Evolutionary conservation across 352 stramenopile species (phyloP).

Genomic region (Globisporangium camurandrum): DNA sequence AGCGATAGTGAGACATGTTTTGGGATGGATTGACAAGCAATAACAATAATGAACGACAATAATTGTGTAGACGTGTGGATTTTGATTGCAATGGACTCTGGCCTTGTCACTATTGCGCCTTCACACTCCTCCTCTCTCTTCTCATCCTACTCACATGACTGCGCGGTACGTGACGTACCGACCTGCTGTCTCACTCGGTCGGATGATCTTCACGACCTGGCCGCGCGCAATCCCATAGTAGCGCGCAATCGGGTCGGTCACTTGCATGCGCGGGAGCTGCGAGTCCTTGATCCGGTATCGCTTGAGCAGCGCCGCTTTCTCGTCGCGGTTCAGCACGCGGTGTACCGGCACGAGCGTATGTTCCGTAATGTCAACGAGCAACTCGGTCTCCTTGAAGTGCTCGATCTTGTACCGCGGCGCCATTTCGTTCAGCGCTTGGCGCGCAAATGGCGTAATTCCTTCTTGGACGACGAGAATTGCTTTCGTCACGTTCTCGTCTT

Average conservation of each 20-base stretch:
- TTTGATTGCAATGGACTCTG: too few species aligned
- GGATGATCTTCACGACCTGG: constrained; percentile 99
- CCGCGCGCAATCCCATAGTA: constrained; percentile 96
- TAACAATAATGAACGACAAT: too few species aligned
- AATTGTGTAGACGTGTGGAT: too few species aligned
- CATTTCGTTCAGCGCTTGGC: constrained; percentile 95
- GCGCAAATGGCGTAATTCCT: constrained; percentile 96
- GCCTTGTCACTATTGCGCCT: background rate
- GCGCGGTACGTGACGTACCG: constrained; percentile 99
- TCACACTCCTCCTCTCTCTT: background rate
- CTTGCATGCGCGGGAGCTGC: constrained; percentile 98
- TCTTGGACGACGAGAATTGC: constrained; percentile 96
- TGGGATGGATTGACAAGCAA: too few species aligned
- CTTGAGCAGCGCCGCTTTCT: constrained; percentile 98
- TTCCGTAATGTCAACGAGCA: constrained; percentile 99
- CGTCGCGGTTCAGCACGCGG: constrained; percentile 92
- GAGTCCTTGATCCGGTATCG: constrained; percentile 98
- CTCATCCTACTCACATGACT: constrained; percentile 88
- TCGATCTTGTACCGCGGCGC: constrained; percentile 89
- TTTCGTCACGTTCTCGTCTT: constrained; percentile 95
- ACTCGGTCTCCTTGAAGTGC: constrained; percentile 98
- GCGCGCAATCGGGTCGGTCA: constrained; percentile 97
- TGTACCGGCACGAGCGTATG: constrained; percentile 99
- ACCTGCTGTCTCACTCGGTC: constrained; percentile 97
- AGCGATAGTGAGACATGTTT: too few species aligned